Percentiles rank a stretch among this genome's conserved stretches.
phyloP scores from a whole-genome alignment of 2,329 filamentous ascomycete genomes.

The Teratosphaeria destructans region DNA sequence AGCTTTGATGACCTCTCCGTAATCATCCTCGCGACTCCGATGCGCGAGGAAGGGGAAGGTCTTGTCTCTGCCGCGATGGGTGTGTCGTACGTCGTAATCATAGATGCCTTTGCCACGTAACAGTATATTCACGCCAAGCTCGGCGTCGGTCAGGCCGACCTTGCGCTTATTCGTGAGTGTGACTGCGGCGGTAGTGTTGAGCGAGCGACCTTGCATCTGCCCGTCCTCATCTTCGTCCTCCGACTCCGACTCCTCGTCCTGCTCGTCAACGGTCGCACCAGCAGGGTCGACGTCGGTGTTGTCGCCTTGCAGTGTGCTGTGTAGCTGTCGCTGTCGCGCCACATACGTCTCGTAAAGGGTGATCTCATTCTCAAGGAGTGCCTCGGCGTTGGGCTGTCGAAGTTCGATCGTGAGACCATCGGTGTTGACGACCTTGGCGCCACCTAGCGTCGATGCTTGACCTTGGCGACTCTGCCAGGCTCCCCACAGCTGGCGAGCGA shows the following conservation, averaged over 20 bases:
- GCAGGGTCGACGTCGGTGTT: conserved; percentile 60
- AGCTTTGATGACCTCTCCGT: conserved; percentile 83
- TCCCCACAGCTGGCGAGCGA: conserved; percentile 69
- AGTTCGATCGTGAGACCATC: conserved; percentile 41
- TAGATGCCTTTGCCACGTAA: conserved; percentile 75
- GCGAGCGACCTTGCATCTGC: conserved; percentile 80
- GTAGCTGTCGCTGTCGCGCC: conserved; percentile 75
- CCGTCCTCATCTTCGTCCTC: conserved; percentile 85
- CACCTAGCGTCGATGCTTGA: conserved; percentile 16
- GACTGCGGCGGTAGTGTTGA: conserved; percentile 79
- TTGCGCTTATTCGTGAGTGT: conserved; percentile 73
- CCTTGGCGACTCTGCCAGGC: conserved; percentile 27
- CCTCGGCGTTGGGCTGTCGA: conserved; percentile 37
- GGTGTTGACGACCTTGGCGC: conserved; percentile 44
- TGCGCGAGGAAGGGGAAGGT: conserved; percentile 82
- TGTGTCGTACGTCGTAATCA: conserved; percentile 74
- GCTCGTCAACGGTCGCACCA: conserved; percentile 50
- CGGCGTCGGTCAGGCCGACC: conserved; percentile 64
- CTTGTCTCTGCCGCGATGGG: conserved; percentile 83
- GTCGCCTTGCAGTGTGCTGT: conserved; percentile 67
- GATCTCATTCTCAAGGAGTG: conserved; percentile 70
- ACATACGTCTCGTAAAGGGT: conserved; percentile 83
- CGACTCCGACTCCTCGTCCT: conserved; percentile 72
- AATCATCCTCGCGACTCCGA: conserved; percentile 74
- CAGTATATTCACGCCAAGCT: conserved; percentile 83